phyloP scores from a whole-genome alignment of 2,329 filamentous ascomycete species.

The Bertia moriformis region DNA sequence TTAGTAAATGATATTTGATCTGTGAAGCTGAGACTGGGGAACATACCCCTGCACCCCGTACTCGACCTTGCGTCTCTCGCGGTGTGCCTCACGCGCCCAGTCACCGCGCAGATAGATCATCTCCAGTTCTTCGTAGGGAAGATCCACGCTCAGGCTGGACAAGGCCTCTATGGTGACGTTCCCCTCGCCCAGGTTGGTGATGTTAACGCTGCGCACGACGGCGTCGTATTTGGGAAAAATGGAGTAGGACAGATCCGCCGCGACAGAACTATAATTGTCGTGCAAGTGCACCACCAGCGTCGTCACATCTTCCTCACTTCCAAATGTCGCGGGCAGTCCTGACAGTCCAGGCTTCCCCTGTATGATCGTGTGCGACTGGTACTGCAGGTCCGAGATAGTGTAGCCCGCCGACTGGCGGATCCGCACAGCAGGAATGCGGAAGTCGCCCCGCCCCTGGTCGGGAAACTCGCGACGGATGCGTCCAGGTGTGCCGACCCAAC shows the following conservation, averaged over 20 bases:
- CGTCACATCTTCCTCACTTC: slow-evolving; percentile 35
- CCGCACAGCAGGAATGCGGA: slow-evolving; percentile 43
- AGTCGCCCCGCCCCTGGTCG: slow-evolving; percentile 48
- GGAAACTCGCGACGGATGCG: slow-evolving; percentile 47
- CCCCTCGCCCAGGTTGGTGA: slow-evolving; percentile 40
- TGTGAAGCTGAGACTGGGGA: no score
- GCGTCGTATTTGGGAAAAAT: slow-evolving; percentile 48
- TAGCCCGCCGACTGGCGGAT: slow-evolving; percentile 43
- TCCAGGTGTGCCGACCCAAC: slow-evolving; percentile 35
- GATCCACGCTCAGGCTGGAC: slow-evolving; percentile 45
- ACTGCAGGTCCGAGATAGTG: slow-evolving; percentile 41
- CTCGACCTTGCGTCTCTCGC: slow-evolving; percentile 36
- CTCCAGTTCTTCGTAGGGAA: slow-evolving; percentile 43
- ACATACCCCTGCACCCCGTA: slow-evolving; percentile 38
- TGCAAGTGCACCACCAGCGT: slow-evolving; percentile 42
- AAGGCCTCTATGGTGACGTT: slow-evolving; percentile 38
- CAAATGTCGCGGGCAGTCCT: slow-evolving; percentile 45
- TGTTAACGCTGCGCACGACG: slow-evolving; percentile 42
- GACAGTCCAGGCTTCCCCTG: slow-evolving; percentile 39
- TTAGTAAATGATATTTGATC: no score
- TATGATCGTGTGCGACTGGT: slow-evolving; percentile 37
- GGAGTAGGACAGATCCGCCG: slow-evolving; percentile 45
- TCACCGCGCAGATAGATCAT: slow-evolving; percentile 49
- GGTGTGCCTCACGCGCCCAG: slow-evolving; percentile 43
- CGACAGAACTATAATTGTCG: slow-evolving; percentile 41